phyloP scores from a whole-genome alignment of 306 rosid species.

The Mimosa pudica region DNA sequence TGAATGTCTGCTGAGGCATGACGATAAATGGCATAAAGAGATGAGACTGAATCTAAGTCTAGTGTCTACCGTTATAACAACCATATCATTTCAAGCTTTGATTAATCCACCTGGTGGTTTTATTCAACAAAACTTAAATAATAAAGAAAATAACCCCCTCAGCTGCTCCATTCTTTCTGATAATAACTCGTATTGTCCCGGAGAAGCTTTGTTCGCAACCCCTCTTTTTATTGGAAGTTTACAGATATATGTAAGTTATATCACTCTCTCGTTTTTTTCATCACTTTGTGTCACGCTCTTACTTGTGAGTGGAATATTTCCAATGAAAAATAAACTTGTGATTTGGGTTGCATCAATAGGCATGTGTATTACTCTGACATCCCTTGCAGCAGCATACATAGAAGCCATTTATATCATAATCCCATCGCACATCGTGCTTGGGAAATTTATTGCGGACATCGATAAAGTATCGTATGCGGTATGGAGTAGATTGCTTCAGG shows the following conservation, averaged over 20 bases:
- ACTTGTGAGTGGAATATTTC: constrained; percentile 2
- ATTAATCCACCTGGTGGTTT: background rate
- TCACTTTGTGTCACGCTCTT: background rate
- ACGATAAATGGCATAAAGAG: background rate
- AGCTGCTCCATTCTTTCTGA: background rate
- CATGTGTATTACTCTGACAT: background rate
- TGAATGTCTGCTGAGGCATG: no score
- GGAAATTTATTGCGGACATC: no score
- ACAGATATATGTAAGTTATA: fast-evolving
- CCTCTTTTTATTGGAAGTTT: no score
- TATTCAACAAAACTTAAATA: background rate
- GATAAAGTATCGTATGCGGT: background rate
- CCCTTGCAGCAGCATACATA: background rate
- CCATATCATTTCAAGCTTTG: background rate
- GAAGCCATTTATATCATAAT: background rate
- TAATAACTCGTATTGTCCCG: background rate
- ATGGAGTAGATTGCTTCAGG: background rate
- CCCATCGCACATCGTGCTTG: background rate
- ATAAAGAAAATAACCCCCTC: background rate
- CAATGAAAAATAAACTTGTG: background rate
- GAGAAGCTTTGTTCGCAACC: no score
- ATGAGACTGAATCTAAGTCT: background rate
- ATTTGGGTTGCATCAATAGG: background rate
- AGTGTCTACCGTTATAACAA: background rate
- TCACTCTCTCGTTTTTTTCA: background rate